Base-by-base conservation (phyloP, 2,329 filamentous ascomycete genomes). In the Monilinia vaccinii-corymbosi region DNA sequence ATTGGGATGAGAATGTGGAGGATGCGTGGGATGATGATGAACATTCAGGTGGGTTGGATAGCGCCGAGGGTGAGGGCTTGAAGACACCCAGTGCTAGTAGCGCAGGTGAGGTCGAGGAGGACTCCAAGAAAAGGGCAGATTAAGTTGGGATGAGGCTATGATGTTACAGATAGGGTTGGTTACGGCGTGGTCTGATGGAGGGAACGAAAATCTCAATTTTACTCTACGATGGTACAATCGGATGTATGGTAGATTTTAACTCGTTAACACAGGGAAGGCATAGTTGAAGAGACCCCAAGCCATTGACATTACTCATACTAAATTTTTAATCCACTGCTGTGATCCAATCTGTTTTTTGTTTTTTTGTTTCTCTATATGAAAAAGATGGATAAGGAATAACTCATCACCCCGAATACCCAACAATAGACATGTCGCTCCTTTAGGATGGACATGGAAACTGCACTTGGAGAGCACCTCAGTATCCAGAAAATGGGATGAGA, bases 1-100 rank as follows among this genome's bases (percentile, higher is more conserved):
- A 93, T 66, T 96, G 92, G 91, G 91, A 96, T 70, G 92, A 96
- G 75, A 94, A 96, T 73, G 81, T 77, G 1, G 82, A 83, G 61
- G 78, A 77, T 66, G 66, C 65, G 16, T 87, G 83, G 84, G 84
- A 87, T 56, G 80, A 82, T 2, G 83, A 83, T 34, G 83, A 79
- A 51, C 64, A 66, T 61, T 51, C 61, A 40, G 58, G 51, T 3
- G 60, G 55, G 7, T 61, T 60, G 45, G 65, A 70, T 47, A 67
- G 63, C 61, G 61, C 58, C 9, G 66, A 71, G 21, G 70, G 68
- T 18, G 71, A 72, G 38, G 70, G 67, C 7, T 59, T 65, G 45
- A 69, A 71, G 51, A 73, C 71, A 25, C 71, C 71, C 3, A 73
- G 71, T 67, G 71, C 70, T 21, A 72, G 70, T 53, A 70, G 68